These are phyloP conservation scores for Penicillium subrubescens DNA, from an alignment of 495 filamentous ascomycete species.

Conservation along the genomic window DNA sequence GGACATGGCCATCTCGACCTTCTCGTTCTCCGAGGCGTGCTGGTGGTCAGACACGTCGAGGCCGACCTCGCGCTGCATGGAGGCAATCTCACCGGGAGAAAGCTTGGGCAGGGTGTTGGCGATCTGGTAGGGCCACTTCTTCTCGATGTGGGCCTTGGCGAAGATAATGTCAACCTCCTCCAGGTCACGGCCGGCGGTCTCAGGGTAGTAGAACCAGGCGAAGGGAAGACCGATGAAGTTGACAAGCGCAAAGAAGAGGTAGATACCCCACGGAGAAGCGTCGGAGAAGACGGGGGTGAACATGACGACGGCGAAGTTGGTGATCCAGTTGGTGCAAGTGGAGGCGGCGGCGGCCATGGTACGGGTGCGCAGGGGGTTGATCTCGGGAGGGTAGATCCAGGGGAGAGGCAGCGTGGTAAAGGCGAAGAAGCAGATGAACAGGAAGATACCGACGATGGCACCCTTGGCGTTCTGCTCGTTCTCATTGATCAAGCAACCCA, in stretches of 20 bases:
- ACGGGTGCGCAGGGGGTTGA: slow-evolving; percentile 73
- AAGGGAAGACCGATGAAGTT: slow-evolving; percentile 68
- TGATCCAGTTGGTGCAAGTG: slow-evolving; percentile 50
- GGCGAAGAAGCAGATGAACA: slow-evolving; percentile 45
- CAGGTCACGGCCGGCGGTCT: slow-evolving; percentile 67
- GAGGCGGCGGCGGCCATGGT: slow-evolving; percentile 59
- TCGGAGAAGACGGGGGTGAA: slow-evolving; percentile 46
- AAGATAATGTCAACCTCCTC: slow-evolving; percentile 70
- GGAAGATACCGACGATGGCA: slow-evolving; percentile 44
- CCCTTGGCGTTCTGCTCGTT: slow-evolving; percentile 33
- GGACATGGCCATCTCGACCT: slow-evolving; percentile 37
- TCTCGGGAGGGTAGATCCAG: slow-evolving; percentile 77
- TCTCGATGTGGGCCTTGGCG: slow-evolving; percentile 45
- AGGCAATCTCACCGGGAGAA: slow-evolving; percentile 32
- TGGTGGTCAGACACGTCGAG: slow-evolving; percentile 24
- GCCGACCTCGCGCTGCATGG: slow-evolving; percentile 36
- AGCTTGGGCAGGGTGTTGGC: slow-evolving; percentile 43
- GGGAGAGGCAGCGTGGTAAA: slow-evolving; percentile 49
- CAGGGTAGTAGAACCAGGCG: slow-evolving; percentile 70
- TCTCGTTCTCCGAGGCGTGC: slow-evolving; percentile 24
- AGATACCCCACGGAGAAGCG: slow-evolving; percentile 35
- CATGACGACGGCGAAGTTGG: slow-evolving; percentile 51
- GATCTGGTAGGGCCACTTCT: slow-evolving; percentile 40
- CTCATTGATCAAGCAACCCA: slow-evolving; percentile 32
- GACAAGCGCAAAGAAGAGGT: slow-evolving; percentile 67